These are phyloP conservation scores for Cytospora mali DNA, from an alignment of 2,329 filamentous ascomycete species.

Conservation along the genomic window DNA sequence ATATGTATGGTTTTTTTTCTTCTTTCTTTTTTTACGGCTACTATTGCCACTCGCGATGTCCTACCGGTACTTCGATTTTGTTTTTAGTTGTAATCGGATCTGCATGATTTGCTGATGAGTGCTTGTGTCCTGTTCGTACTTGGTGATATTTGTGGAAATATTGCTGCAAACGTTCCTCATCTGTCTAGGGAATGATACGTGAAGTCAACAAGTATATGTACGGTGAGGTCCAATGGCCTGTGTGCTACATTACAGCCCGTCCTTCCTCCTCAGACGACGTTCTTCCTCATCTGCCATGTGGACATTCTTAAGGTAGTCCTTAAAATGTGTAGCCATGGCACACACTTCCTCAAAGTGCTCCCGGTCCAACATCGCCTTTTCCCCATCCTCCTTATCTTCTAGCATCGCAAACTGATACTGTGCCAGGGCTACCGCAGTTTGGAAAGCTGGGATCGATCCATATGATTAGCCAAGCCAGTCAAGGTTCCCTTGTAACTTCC, in stretches of 20 bases:
- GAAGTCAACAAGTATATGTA: too few species aligned
- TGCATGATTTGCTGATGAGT: background rate
- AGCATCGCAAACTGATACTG: background rate
- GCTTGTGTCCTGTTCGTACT: too few species aligned
- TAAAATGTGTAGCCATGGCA: constrained; percentile 5
- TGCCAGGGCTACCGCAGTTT: constrained; percentile 8
- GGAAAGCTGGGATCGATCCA: background rate
- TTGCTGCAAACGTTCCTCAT: too few species aligned
- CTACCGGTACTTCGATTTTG: background rate
- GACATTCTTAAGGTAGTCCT: background rate
- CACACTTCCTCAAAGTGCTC: background rate
- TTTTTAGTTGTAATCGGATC: background rate
- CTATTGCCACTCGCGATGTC: background rate
- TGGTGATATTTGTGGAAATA: too few species aligned
- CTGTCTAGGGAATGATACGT: too few species aligned
- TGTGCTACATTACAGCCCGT: too few species aligned
- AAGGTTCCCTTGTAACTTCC: background rate
- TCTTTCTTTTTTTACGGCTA: background rate
- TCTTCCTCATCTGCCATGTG: background rate
- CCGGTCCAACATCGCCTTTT: background rate
- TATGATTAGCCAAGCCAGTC: background rate
- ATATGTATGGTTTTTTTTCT: background rate
- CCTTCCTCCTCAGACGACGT: too few species aligned
- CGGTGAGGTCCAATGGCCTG: too few species aligned
- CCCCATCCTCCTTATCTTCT: background rate